Percentiles rank a stretch among this genome's conserved stretches.
Conservation (phyloP, 176 grass and related monocot genomes). For the Olyra latifolia region DNA sequence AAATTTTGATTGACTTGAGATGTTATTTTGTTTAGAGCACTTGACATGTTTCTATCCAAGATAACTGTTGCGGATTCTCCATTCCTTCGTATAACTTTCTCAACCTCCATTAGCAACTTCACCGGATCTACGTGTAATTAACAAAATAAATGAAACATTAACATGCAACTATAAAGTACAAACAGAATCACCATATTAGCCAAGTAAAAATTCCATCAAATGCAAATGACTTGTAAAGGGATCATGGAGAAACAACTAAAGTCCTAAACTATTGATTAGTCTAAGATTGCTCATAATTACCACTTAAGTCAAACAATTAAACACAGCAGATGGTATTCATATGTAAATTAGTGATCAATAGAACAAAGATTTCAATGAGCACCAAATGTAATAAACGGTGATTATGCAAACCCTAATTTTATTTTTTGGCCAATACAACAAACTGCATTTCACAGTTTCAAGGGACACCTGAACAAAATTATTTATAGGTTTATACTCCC, state of each 20-base stretch:
- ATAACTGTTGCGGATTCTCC: constrained; percentile 53
- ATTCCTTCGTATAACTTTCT: constrained; percentile 67
- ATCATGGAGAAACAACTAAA: not conserved
- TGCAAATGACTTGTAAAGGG: not conserved
- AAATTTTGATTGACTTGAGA: constrained; percentile 52
- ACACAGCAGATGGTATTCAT: not conserved
- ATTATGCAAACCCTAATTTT: not conserved
- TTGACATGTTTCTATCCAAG: constrained; percentile 73
- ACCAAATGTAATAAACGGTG: not conserved
- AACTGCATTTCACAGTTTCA: not conserved
- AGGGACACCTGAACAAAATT: not conserved
- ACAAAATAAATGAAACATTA: not conserved
- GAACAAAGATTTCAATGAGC: not conserved
- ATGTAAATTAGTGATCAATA: not conserved
- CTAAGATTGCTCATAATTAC: not conserved
- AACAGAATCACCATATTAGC: not conserved
- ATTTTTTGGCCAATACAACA: not conserved
- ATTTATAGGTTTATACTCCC: not conserved
- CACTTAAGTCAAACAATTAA: not conserved
- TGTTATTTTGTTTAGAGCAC: constrained; percentile 48
- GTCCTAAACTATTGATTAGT: not conserved
- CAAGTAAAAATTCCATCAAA: not conserved
- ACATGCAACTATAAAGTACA: constrained; percentile 2
- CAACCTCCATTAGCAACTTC: constrained; percentile 72
- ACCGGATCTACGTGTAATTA: constrained; percentile 42